These are phyloP conservation scores for Atkinsonella texensis DNA, from an alignment of 2,329 filamentous ascomycete genomes.

Conservation along the genomic window DNA sequence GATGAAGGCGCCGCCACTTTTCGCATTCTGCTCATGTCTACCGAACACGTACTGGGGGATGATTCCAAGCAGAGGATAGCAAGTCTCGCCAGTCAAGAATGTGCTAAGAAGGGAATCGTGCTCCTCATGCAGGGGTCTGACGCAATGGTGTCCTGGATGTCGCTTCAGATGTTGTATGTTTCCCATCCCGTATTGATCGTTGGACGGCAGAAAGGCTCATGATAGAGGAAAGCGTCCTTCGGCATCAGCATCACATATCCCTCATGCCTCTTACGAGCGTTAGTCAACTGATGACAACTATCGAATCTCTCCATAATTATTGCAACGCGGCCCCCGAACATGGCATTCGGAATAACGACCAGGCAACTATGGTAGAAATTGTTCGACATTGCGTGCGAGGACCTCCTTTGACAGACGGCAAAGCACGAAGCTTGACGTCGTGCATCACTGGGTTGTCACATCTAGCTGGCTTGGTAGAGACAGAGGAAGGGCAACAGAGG, in stretches of 20 bases:
- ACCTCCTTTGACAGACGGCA: conserved; percentile 13
- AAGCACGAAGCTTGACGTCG: conserved; percentile 18
- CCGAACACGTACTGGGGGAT: conserved; percentile 21
- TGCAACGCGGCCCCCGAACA: background rate
- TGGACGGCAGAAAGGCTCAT: background rate
- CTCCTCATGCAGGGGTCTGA: conserved; percentile 27
- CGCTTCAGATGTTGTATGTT: conserved; percentile 32
- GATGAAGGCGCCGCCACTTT: conserved; percentile 12
- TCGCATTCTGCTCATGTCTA: conserved; percentile 28
- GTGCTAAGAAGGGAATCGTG: conserved; percentile 28
- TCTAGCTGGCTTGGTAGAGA: conserved; percentile 14
- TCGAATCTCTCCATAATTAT: conserved; percentile 26
- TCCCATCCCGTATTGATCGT: too few species aligned
- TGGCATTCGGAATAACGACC: background rate
- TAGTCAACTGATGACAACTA: conserved; percentile 21
- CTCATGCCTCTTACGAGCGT: conserved; percentile 30
- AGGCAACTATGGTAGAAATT: background rate
- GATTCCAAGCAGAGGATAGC: conserved; percentile 23
- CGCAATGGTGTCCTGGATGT: conserved; percentile 24
- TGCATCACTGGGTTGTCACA: conserved; percentile 15
- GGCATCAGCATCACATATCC: conserved; percentile 21
- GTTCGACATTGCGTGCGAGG: conserved; percentile 16
- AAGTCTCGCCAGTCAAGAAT: conserved; percentile 26
- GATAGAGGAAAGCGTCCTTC: conserved; percentile 18
- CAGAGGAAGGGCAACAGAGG: conserved; percentile 7